These are phyloP conservation scores for Fraxinus cuspidata DNA, from an alignment of 257 asterid genomes.

Conservation along the genomic window DNA sequence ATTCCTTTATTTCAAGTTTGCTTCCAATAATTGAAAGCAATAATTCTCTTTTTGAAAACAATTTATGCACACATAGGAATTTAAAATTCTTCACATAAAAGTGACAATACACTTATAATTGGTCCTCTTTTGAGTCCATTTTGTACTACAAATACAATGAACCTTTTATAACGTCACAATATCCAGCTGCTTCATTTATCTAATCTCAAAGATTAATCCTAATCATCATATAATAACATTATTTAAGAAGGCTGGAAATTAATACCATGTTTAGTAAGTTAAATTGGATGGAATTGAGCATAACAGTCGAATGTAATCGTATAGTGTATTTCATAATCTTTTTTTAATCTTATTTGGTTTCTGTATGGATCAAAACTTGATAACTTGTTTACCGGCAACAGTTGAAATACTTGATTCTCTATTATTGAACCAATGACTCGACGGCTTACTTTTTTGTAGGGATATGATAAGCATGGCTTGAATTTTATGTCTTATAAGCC, in stretches of 20 bases:
- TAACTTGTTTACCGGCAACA: too few relatives aligned
- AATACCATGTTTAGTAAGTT: too few relatives aligned
- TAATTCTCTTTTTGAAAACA: slow-evolving; percentile 25
- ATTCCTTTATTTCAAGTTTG: not conserved
- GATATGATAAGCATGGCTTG: not conserved
- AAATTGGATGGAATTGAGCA: not conserved
- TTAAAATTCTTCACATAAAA: slow-evolving; percentile 29
- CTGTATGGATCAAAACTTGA: not conserved
- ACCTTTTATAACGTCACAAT: slow-evolving; percentile 17
- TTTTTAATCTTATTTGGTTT: not conserved
- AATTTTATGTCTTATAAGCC: not conserved
- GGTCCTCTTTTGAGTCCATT: slow-evolving; percentile 7
- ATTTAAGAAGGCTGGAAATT: too few relatives aligned
- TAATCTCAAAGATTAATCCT: slow-evolving; percentile 7
- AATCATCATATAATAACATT: not conserved
- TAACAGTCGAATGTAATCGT: too few relatives aligned
- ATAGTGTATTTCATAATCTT: too few relatives aligned
- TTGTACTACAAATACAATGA: slow-evolving; percentile 39
- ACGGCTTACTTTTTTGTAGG: not conserved
- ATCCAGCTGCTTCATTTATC: not conserved
- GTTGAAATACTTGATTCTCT: not conserved
- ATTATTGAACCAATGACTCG: not conserved
- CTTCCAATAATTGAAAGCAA: not conserved
- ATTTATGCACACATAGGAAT: slow-evolving; percentile 21
- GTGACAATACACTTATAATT: slow-evolving; percentile 20